Percentiles rank a stretch among this genome's conserved stretches.
Evolutionary conservation across 768 basidiomycete species (phyloP).

Genomic region (Dictyophora rubrovolvata): DNA sequence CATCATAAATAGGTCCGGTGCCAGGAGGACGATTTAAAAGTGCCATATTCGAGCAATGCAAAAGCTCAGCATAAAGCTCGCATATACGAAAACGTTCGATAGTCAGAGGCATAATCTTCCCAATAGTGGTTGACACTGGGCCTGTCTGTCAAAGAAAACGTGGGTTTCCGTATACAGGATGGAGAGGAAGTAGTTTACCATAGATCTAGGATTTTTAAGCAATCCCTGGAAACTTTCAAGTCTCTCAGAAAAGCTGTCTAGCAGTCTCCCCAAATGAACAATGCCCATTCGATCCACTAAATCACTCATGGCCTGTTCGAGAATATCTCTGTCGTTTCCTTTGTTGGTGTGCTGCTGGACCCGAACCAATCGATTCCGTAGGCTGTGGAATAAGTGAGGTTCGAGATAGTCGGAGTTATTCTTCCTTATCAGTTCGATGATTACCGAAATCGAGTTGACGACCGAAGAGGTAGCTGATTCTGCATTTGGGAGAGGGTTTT

Average conservation of each 20-base stretch:
- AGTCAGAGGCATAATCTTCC: constrained; percentile 68
- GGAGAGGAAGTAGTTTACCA: constrained; percentile 32
- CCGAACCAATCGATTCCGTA: constrained; percentile 82
- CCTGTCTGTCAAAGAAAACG: constrained; percentile 38
- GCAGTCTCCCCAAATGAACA: constrained; percentile 77
- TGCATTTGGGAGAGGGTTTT: constrained; percentile 22
- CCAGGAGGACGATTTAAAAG: constrained; percentile 75
- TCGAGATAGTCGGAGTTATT: constrained; percentile 99
- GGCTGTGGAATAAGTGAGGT: constrained; percentile 89
- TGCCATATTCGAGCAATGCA: constrained; percentile 98
- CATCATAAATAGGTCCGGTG: constrained; percentile 64
- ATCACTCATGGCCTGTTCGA: constrained; percentile 66
- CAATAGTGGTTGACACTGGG: constrained; percentile 64
- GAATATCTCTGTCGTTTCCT: constrained; percentile 52
- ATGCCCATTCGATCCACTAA: constrained; percentile 82
- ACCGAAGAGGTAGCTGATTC: constrained; percentile 68
- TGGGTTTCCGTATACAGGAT: constrained; percentile 1
- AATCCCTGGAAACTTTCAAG: constrained; percentile 62
- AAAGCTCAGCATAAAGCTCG: constrained; percentile 91
- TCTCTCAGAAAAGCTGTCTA: constrained; percentile 62
- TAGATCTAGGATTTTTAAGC: constrained; percentile 61
- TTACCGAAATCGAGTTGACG: constrained; percentile 73
- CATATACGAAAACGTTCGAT: constrained; percentile 93
- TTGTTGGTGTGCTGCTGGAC: constrained; percentile 55
- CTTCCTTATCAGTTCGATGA: constrained; percentile 91